phyloP scores from a whole-genome alignment of 1,139 yeast genomes.

The Geotrichum citri-aurantii region DNA sequence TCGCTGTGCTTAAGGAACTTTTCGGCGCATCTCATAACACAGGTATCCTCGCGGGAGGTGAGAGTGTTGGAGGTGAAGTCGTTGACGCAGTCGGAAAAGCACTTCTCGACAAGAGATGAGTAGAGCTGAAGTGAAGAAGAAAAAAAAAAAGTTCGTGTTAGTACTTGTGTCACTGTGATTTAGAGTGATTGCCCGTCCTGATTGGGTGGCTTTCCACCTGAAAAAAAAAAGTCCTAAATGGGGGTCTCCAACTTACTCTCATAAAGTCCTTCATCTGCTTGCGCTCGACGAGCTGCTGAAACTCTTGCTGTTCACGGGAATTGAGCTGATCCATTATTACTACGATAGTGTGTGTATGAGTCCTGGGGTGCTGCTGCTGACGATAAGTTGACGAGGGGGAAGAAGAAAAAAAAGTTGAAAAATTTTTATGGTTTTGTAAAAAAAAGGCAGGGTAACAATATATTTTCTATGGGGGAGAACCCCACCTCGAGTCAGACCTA shows the following conservation, averaged over 20 bases:
- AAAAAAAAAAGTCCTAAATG: neutral
- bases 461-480: neutral
- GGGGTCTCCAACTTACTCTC: slow-evolving; percentile 47
- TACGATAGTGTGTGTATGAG: neutral
- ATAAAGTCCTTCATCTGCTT: slow-evolving; percentile 99
- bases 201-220: neutral
- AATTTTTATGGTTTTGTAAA: neutral
- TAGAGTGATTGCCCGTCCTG: slow-evolving; percentile 3
- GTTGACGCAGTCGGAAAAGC: slow-evolving; percentile 90
- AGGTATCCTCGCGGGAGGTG: slow-evolving; percentile 74
- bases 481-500: neutral
- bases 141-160: neutral
- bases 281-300: slow-evolving; percentile 90
- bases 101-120: slow-evolving; percentile 9
- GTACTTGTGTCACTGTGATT: neutral
- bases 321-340: slow-evolving; percentile 43
- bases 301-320: slow-evolving; percentile 92
- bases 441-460: neutral
- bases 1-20: slow-evolving; percentile 97
- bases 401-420: neutral
- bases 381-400: neutral
- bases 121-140: slow-evolving; percentile 3
- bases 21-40: slow-evolving; percentile 90
- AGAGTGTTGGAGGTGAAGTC: slow-evolving; percentile 91
- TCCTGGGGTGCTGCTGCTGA: neutral